phyloP scores from a whole-genome alignment of 768 basidiomycete genomes.

The Pleurotus sapidus region DNA sequence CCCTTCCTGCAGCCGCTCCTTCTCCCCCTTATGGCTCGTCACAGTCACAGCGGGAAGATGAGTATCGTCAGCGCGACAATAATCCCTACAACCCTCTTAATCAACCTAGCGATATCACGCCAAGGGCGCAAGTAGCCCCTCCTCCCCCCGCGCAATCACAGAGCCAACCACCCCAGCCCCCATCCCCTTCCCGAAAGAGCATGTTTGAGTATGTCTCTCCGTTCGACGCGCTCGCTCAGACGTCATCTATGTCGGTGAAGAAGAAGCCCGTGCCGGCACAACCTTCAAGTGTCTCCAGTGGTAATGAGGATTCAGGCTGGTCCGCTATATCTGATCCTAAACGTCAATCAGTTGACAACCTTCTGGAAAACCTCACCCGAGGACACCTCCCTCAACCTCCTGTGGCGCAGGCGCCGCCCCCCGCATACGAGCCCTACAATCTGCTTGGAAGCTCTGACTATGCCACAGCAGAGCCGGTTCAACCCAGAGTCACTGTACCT shows the following conservation, averaged over 20 bases:
- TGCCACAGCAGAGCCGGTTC: conserved; percentile 38
- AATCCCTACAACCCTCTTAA: conserved; percentile 41
- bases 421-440: conserved; percentile 43
- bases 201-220: conserved; percentile 86
- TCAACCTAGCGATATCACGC: conserved; percentile 35
- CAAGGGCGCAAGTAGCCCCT: conserved; percentile 29
- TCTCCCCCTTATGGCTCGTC: conserved; percentile 46
- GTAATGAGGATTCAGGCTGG: conserved; percentile 61
- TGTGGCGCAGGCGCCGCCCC: conserved; percentile 32
- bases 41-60: conserved; percentile 41
- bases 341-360: conserved; percentile 80
- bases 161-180: conserved; percentile 41
- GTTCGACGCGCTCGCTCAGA: conserved; percentile 71
- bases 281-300: conserved; percentile 35
- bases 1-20: conserved; percentile 33
- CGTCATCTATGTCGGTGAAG: conserved; percentile 47
- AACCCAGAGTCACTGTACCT: conserved; percentile 44
- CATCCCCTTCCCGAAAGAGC: conserved; percentile 72
- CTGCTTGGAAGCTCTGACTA: conserved; percentile 37
- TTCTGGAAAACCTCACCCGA: conserved; percentile 70
- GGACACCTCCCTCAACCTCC: conserved; percentile 35
- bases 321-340: conserved; percentile 57
- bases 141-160: conserved; percentile 19
- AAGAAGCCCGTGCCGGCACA: conserved; percentile 67
- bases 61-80: conserved; percentile 25